A percentile compares a stretch with the other conserved stretches of the same genome.
Evolutionary conservation across 768 basidiomycete genomes (phyloP).

Genomic region (Russula vinacea): DNA sequence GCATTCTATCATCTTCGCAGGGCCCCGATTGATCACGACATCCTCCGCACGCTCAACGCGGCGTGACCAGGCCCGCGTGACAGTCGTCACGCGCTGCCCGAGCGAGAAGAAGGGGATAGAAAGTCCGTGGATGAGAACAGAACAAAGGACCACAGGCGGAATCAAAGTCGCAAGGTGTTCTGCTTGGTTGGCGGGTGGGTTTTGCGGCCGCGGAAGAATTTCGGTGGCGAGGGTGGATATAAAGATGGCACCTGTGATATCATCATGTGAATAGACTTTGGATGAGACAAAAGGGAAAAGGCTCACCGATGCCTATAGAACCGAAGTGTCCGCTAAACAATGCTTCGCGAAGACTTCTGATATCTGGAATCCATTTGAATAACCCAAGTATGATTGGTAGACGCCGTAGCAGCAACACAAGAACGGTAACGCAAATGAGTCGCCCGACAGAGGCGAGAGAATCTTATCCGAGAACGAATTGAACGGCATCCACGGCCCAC

Average conservation of each 20-base stretch:
- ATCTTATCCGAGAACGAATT: slow-evolving; percentile 61
- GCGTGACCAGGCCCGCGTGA: slow-evolving; percentile 88
- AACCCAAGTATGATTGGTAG: slow-evolving; percentile 80
- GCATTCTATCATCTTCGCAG: slow-evolving; percentile 48
- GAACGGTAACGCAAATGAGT: slow-evolving; percentile 75
- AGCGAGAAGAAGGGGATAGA: slow-evolving; percentile 95
- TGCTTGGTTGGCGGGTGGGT: slow-evolving; percentile 53
- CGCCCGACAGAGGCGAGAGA: slow-evolving; percentile 73
- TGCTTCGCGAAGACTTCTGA: slow-evolving; percentile 92
- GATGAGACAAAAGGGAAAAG: neutral
- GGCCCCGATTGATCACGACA: slow-evolving; percentile 83
- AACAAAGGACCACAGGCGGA: slow-evolving; percentile 91
- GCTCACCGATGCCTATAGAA: slow-evolving; percentile 71
- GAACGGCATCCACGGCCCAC: slow-evolving; percentile 98
- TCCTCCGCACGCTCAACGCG: slow-evolving; percentile 68
- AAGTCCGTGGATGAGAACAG: slow-evolving; percentile 82
- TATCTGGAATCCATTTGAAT: slow-evolving; percentile 92
- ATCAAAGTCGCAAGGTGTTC: slow-evolving; percentile 70
- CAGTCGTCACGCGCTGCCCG: slow-evolving; percentile 84
- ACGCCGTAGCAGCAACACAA: slow-evolving; percentile 77
- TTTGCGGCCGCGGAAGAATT: slow-evolving; percentile 48
- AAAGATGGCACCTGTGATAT: slow-evolving; percentile 74
- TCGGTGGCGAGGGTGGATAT: slow-evolving; percentile 79
- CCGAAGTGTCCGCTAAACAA: slow-evolving; percentile 95
- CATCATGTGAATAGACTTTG: neutral